A percentile compares a stretch with the other conserved stretches of the same genome.
Conservation (phyloP, 345 rosid genomes). For the Dimocarpus longan region DNA sequence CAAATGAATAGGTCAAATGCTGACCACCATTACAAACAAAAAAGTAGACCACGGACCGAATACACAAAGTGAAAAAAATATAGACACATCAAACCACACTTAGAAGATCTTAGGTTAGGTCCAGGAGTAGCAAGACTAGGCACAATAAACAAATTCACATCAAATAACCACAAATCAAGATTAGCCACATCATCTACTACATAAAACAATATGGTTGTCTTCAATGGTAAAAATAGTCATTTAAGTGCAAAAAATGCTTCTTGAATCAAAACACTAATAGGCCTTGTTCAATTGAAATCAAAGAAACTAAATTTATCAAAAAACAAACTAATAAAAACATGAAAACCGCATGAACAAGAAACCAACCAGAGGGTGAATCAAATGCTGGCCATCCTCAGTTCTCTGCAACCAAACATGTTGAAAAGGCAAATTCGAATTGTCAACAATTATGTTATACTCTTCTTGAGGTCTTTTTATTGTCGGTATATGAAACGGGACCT, state of each 20-base stretch:
- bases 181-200: background rate
- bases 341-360: background rate
- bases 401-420: conserved; percentile 80
- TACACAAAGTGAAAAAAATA: background rate
- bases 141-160: background rate
- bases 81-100: background rate
- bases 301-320: background rate
- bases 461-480: conserved; percentile 78
- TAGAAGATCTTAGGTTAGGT: background rate
- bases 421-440: conserved; percentile 70
- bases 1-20: background rate
- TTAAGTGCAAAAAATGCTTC: background rate
- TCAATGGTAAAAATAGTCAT: background rate
- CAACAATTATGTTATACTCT: conserved; percentile 60
- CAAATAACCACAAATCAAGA: conserved; percentile 1
- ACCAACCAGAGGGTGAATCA: conserved; percentile 86
- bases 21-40: background rate
- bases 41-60: background rate
- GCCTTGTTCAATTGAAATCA: background rate
- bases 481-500: conserved; percentile 71
- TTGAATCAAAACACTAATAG: background rate
- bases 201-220: background rate
- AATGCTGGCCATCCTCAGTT: conserved; percentile 60
- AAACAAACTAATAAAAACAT: background rate
- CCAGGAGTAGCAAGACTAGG: background rate